Percentiles rank a stretch among this genome's conserved stretches.
These are phyloP conservation scores for Ustilaginoidea virens DNA, from an alignment of 2,329 filamentous ascomycete species.

Conservation along the genomic window DNA sequence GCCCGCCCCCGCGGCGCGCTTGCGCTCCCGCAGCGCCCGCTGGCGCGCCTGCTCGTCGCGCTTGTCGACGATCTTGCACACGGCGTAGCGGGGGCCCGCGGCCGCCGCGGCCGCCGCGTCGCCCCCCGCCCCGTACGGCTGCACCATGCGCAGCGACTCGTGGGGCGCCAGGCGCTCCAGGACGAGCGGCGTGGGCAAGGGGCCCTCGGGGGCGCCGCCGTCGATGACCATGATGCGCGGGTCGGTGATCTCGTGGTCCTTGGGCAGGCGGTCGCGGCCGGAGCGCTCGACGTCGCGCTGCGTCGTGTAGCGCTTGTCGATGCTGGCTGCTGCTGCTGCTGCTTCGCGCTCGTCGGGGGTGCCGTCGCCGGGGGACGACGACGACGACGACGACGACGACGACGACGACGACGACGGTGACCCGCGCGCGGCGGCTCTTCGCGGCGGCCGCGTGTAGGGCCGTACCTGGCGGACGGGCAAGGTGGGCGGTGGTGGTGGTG, in stretches of 20 bases:
- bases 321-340: too few species aligned
- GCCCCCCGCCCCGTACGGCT: slow-evolving; percentile 19
- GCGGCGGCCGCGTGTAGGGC: background rate
- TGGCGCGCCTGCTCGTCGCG: slow-evolving; percentile 28
- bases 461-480: background rate
- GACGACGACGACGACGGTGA: too few species aligned
- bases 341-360: slow-evolving; percentile 10
- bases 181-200: slow-evolving; percentile 21
- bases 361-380: too few species aligned
- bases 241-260: slow-evolving; percentile 29
- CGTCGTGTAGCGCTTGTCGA: slow-evolving; percentile 21
- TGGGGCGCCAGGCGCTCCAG: slow-evolving; percentile 21
- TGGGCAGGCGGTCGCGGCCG: slow-evolving; percentile 22
- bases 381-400: too few species aligned
- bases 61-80: slow-evolving; percentile 58
- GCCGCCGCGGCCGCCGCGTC: slow-evolving; percentile 11
- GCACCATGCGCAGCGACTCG: slow-evolving; percentile 26
- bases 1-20: slow-evolving; percentile 24
- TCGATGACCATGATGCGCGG: slow-evolving; percentile 26
- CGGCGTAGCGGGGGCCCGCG: slow-evolving; percentile 25
- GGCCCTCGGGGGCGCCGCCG: slow-evolving; percentile 22
- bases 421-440: too few species aligned
- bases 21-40: slow-evolving; percentile 26
- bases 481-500: background rate
- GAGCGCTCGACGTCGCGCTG: slow-evolving; percentile 16